Evolutionary conservation across 2,329 filamentous ascomycete species (phyloP).

Genomic region (Cytospora piceicola): DNA sequence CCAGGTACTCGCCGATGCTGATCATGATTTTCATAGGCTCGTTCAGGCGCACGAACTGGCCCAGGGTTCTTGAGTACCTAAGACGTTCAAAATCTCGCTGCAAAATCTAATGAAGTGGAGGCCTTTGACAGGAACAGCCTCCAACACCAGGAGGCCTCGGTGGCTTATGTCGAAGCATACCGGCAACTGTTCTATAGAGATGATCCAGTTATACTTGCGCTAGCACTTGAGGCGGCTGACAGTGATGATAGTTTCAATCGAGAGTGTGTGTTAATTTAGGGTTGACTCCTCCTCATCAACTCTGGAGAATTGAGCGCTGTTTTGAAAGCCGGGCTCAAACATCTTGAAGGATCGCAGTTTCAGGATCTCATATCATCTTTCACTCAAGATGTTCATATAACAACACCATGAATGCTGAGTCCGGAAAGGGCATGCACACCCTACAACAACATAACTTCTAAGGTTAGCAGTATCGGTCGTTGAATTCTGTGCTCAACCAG

Average conservation of each 20-base stretch:
- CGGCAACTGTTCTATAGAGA: neutral
- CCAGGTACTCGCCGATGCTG: neutral
- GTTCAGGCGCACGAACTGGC: constrained; percentile 11
- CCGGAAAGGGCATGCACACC: neutral
- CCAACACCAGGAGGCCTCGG: neutral
- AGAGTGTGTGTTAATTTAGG: neutral
- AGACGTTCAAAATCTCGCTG: neutral
- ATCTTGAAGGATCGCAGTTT: neutral
- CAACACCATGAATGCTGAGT: neutral
- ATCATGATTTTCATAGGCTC: neutral
- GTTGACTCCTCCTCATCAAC: neutral
- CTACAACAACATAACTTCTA: neutral
- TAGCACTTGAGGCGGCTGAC: neutral
- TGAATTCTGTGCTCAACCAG: no score
- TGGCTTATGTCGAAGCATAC: neutral
- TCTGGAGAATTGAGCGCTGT: neutral
- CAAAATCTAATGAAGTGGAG: neutral
- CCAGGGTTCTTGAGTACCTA: neutral
- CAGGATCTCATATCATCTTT: neutral
- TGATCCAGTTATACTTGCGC: neutral
- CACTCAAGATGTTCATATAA: neutral
- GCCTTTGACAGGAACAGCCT: neutral
- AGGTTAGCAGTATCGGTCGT: neutral
- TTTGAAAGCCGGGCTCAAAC: neutral
- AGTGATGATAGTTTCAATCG: neutral